These are phyloP conservation scores for Colletotrichum siamense DNA, from an alignment of 2,329 filamentous ascomycete species.

Conservation along the genomic window DNA sequence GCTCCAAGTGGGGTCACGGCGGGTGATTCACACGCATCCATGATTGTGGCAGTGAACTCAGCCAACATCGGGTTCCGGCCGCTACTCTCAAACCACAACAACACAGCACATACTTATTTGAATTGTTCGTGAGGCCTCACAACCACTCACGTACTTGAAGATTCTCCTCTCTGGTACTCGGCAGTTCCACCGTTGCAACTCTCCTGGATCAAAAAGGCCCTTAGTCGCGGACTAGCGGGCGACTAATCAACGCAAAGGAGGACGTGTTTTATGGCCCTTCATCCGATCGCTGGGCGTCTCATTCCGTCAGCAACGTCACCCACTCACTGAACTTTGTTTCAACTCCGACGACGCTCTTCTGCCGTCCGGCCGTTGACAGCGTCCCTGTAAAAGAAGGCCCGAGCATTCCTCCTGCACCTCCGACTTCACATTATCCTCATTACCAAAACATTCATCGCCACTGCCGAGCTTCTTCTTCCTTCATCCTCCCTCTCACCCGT, in stretches of 20 bases:
- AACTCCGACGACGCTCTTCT: conserved; percentile 10
- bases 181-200: background rate
- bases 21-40: background rate
- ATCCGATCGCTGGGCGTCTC: conserved; percentile 9
- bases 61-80: background rate
- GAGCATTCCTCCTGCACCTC: conserved; percentile 3
- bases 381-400: conserved; percentile 11
- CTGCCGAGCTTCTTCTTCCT: background rate
- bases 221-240: background rate
- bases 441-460: background rate
- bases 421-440: background rate
- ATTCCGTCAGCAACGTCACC: conserved; percentile 19
- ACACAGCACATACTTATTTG: background rate
- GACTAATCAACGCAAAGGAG: conserved; percentile 1
- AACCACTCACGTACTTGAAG: background rate
- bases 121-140: background rate
- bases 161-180: background rate
- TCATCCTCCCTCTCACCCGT: background rate
- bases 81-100: background rate
- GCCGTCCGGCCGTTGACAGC: conserved; percentile 20
- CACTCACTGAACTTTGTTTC: conserved; percentile 19
- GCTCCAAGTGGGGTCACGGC: background rate
- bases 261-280: conserved; percentile 8
- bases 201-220: background rate
- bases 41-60: conserved; percentile 7